Evolutionary conservation across 176 grass and related monocot species (phyloP), one percentile per base, ranked within the genome.

Genomic region (Raddia distichophylla): DNA sequence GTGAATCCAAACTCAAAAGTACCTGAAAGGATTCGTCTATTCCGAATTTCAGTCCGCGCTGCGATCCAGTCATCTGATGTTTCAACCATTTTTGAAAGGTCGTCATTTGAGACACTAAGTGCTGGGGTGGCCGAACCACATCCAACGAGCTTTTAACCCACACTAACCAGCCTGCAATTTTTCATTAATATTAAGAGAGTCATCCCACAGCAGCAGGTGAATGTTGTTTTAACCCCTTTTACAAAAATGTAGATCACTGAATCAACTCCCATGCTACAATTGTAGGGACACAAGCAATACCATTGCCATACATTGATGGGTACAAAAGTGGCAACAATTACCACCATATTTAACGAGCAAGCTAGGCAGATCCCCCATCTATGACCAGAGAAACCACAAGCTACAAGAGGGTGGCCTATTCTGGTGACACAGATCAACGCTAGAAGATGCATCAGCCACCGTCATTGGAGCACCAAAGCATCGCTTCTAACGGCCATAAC

Each of bases 11-110:
- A 27, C 27, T 27, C 19, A 15, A 35, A 69, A 77, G 66, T 88
- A 98, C 96, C 90, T 82, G 96, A 88, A 77, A 98, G 85, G 82
- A 95, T 83, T 54, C 96, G 84, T 77, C 96, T 89, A 56, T 90
- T 90, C 68, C 76, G 89, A 85, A 99, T 95, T 71, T 93, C 96
- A 34, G 96, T 99, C n/a, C 93, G 90, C 33, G 92, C 87, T 2
- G 96, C 83, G 46, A 99, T 95, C 96, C 96, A 95, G 60, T 99
- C 96, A 77, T 99, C 93, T 56, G 93, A 95, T 1, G 93, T 99
- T 47, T 99, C 93, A 65, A 99, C 96, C 76, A 93, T 77, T 83
- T 95, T 88, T 35, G 93, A 88, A 84, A 99, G 93, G 82, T 95
- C 91, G 8, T 93, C 91, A 83, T 95, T 99, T 59, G 93, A 89